These are phyloP conservation scores for Blepharisma stoltei DNA, from an alignment of 73 alveolate genomes.

Conservation along the genomic window DNA sequence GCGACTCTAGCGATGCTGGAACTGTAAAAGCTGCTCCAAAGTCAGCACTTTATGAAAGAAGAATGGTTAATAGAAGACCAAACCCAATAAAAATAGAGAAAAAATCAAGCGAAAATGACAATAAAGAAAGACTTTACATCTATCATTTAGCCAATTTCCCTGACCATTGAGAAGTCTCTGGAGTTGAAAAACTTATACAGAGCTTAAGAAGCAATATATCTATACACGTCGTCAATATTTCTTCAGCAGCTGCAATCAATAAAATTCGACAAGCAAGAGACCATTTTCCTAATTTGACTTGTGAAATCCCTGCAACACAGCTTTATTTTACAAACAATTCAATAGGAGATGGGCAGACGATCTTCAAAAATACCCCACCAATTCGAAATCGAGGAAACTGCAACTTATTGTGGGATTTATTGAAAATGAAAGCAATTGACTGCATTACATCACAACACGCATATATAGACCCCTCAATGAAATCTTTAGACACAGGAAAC, in stretches of 20 bases:
- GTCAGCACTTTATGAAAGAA: no score
- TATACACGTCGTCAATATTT: not conserved
- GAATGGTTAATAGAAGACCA: no score
- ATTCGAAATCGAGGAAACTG: not conserved
- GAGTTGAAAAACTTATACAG: slow-evolving; percentile 1
- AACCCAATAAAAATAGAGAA: no score
- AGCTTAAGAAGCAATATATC: not conserved
- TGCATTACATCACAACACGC: slow-evolving; percentile 1
- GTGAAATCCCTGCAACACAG: slow-evolving; percentile 27
- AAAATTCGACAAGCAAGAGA: slow-evolving; percentile 13
- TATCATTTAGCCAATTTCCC: slow-evolving; percentile 17
- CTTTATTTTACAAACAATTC: not conserved
- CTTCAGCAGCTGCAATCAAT: slow-evolving; percentile 26
- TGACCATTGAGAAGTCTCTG: slow-evolving; percentile 1
- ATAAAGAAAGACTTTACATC: not conserved
- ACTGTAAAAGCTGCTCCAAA: no score
- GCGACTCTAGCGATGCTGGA: no score
- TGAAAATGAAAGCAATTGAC: slow-evolving; percentile 23
- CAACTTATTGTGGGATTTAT: slow-evolving; percentile 13
- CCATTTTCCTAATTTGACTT: not conserved
- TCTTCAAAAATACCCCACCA: slow-evolving; percentile 30
- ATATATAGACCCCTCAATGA: not conserved
- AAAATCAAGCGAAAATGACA: no score
- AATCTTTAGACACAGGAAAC: slow-evolving; percentile 13
- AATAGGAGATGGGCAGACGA: slow-evolving; percentile 16